Conservation (phyloP, 371 early-diverging fungal genomes). For the Mortierella sp. region DNA sequence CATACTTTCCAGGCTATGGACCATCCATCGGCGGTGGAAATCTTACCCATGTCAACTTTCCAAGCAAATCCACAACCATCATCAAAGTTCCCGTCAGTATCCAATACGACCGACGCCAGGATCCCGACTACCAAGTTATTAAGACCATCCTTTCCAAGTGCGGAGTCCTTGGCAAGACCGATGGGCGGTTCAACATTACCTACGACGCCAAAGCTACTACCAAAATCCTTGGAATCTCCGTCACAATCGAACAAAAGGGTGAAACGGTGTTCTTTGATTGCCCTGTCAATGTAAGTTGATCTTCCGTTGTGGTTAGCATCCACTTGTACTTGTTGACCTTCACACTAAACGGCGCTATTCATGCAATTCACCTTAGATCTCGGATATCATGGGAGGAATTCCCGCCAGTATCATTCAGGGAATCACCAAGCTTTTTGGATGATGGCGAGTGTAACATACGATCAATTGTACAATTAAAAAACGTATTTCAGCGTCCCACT, state of each 20-base stretch:
- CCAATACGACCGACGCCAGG: constrained; percentile 48
- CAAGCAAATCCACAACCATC: constrained; percentile 55
- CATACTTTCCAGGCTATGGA: constrained; percentile 59
- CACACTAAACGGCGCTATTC: no score
- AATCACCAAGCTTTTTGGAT: neutral
- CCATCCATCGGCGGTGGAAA: constrained; percentile 61
- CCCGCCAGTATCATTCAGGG: constrained; percentile 5
- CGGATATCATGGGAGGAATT: neutral
- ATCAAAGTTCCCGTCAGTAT: constrained; percentile 60
- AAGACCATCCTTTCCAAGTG: constrained; percentile 53
- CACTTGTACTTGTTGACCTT: no score
- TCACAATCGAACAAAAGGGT: constrained; percentile 51
- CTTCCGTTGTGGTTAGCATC: no score
- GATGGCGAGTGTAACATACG: neutral
- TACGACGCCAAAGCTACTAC: constrained; percentile 61
- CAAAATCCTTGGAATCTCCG: constrained; percentile 58
- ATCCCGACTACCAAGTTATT: constrained; percentile 51
- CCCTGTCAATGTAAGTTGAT: constrained; percentile 40
- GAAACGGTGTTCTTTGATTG: constrained; percentile 15
- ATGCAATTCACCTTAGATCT: no score
- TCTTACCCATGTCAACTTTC: constrained; percentile 57
- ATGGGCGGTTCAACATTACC: constrained; percentile 54
- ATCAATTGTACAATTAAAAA: no score
- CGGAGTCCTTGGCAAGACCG: constrained; percentile 38
- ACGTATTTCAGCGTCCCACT: no score